Base-by-base conservation (phyloP, 2,329 filamentous ascomycete genomes). In the Venturia oleaginea region DNA sequence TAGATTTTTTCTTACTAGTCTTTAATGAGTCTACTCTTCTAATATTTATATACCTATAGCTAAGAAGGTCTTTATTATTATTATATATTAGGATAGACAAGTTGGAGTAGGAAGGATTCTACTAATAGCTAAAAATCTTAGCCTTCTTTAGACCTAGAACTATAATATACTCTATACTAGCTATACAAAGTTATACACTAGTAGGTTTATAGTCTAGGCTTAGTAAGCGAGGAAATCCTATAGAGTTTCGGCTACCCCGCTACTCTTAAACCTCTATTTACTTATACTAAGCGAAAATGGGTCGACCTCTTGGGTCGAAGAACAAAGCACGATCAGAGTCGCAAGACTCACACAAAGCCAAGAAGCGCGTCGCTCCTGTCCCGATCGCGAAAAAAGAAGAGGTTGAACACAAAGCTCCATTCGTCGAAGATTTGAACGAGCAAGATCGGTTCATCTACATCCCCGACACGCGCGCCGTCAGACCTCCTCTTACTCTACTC, bases 381-480 rank as follows among this genome's bases (percentile, higher is more conserved):
- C 51, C 19, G 7, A 30, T 34, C 4, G 6, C n/a, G 8, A n/a
- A 19, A 1, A 5, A 57, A n/a, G 30, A 57, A 15, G 27, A 34
- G 0, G 13, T 8, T 11, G 15, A 55, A 17, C 19, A 3, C 2
- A 4, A 19, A n/a, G 22, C 51, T n/a, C 15, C 27, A 2, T 57
- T 32, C 17, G 15, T 34, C 27, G 30, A 57, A 17, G 30, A 57
- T 11, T 57, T 57, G 59, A 60, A 40, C n/a, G 59, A 40, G 59
- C 24, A 8, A 27, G 59, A 60, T 32, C 61, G 61, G 15, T 62
- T 62, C 19, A 40, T 24, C 4, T 64, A 64, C 42, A 19, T 64
- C 27, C 63, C 63, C n/a, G n/a, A 54, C 6, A 55, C 22, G 24
- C 34, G 38, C 34, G 48, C 22, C 17, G 62, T 22, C 2, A 32